These are phyloP conservation scores for Nepenthes mirabilis DNA, from an alignment of 148 eudicot genomes.

Conservation along the genomic window DNA sequence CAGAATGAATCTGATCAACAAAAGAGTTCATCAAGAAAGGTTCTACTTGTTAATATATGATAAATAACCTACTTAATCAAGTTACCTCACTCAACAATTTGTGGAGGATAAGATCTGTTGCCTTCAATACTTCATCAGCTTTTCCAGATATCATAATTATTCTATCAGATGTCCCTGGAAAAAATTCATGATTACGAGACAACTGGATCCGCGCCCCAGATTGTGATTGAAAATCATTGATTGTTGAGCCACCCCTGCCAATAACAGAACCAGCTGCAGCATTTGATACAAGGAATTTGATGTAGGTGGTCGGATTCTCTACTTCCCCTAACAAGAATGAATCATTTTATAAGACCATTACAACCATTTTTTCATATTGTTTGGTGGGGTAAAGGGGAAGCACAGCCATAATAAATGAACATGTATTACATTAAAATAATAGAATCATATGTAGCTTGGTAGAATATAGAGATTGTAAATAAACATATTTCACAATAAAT, in stretches of 20 bases:
- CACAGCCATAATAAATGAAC: too few species aligned
- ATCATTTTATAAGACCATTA: neutral
- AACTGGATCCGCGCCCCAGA: conserved; percentile 96
- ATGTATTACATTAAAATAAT: too few species aligned
- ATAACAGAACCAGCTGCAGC: conserved; percentile 95
- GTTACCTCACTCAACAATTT: conserved; percentile 74
- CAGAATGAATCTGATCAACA: conserved; percentile 50
- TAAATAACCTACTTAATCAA: neutral
- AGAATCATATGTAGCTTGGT: too few species aligned
- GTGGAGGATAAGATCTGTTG: conserved; percentile 68
- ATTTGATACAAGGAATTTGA: conserved; percentile 91
- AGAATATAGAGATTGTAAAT: too few species aligned
- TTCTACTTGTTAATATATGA: neutral
- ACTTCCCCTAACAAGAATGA: conserved; percentile 23
- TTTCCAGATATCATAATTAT: conserved; percentile 85
- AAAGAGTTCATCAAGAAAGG: conserved; percentile 1
- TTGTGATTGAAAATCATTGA: conserved; percentile 77
- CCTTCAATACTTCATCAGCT: conserved; percentile 60
- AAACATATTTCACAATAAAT: too few species aligned
- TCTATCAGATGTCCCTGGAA: conserved; percentile 95
- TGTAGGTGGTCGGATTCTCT: conserved; percentile 38
- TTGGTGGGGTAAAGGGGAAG: too few species aligned
- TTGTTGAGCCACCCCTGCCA: conserved; percentile 91
- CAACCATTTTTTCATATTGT: too few species aligned
- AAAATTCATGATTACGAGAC: conserved; percentile 85